phyloP scores from a whole-genome alignment of 2,329 filamentous ascomycete genomes.

The Aspergillus sp. region DNA sequence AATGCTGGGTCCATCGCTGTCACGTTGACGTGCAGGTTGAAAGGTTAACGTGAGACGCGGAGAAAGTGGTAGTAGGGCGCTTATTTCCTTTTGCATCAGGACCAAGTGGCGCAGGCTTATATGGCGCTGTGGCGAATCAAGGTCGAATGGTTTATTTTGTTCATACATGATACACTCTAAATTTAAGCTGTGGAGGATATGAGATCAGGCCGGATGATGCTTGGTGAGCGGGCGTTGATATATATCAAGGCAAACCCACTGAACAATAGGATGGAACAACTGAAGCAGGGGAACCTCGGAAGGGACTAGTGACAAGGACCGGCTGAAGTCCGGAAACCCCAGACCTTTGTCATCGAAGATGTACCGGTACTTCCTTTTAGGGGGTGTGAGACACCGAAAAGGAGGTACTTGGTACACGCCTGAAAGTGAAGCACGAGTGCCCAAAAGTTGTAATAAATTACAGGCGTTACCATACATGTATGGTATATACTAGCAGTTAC shows the following conservation, averaged over 20 bases:
- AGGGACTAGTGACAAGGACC: too few species aligned
- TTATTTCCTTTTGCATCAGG: neutral
- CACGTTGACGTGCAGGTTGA: neutral
- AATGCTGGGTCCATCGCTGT: neutral
- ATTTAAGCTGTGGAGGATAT: neutral
- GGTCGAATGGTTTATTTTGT: neutral
- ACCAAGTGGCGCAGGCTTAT: neutral
- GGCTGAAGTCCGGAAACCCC: neutral
- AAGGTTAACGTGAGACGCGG: neutral
- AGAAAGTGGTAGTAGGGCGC: neutral
- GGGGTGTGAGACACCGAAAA: neutral
- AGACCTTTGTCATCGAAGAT: neutral
- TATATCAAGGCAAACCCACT: neutral
- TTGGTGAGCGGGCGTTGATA: neutral
- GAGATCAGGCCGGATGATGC: neutral
- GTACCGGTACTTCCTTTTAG: conserved; percentile 4
- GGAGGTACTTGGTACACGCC: conserved; percentile 3
- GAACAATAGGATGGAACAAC: neutral
- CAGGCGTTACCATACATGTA: neutral
- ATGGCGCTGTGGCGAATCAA: neutral
- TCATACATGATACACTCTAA: neutral
- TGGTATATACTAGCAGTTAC: neutral
- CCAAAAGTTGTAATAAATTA: neutral
- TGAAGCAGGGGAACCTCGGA: neutral
- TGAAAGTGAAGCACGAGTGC: conserved; percentile 1